Evolutionary conservation across 768 basidiomycete genomes (phyloP).

Genomic region (Suillus placidus): DNA sequence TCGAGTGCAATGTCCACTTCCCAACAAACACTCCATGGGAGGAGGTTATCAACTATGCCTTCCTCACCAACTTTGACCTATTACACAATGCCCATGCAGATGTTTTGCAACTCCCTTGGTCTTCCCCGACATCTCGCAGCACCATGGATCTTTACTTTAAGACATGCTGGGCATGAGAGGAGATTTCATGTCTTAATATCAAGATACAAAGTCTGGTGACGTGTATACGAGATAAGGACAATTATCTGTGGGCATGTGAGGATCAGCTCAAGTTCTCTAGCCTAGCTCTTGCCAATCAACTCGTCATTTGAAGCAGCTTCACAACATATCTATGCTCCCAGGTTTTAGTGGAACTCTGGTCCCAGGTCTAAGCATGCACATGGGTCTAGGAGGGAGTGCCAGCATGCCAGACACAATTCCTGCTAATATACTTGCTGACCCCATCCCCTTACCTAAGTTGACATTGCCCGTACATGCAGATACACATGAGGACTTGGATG

Average conservation of each 20-base stretch:
- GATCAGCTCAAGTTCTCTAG: conserved; percentile 1
- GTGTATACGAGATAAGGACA: conserved; percentile 20
- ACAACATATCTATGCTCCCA: conserved; percentile 10
- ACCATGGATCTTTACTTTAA: conserved; percentile 25
- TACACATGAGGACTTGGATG: neutral
- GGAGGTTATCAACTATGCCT: conserved; percentile 23
- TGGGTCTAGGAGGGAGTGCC: neutral
- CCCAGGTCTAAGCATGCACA: neutral
- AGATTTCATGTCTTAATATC: conserved; percentile 23
- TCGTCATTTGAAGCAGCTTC: conserved; percentile 12
- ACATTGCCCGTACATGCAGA: neutral
- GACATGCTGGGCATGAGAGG: conserved; percentile 22
- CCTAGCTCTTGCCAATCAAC: conserved; percentile 16
- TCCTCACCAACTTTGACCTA: conserved; percentile 18
- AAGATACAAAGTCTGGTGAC: conserved; percentile 24
- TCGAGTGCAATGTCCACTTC: neutral
- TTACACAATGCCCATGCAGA: conserved; percentile 19
- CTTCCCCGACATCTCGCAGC: conserved; percentile 13
- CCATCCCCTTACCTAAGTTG: fast-evolving
- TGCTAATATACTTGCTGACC: neutral
- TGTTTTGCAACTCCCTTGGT: conserved; percentile 21
- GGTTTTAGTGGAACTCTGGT: conserved; percentile 14
- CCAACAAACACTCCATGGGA: conserved; percentile 21
- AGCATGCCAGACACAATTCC: neutral
- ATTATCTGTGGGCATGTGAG: conserved; percentile 7